Base-by-base conservation (phyloP, 176 grass and related monocot genomes). In the Musa acuminata region DNA sequence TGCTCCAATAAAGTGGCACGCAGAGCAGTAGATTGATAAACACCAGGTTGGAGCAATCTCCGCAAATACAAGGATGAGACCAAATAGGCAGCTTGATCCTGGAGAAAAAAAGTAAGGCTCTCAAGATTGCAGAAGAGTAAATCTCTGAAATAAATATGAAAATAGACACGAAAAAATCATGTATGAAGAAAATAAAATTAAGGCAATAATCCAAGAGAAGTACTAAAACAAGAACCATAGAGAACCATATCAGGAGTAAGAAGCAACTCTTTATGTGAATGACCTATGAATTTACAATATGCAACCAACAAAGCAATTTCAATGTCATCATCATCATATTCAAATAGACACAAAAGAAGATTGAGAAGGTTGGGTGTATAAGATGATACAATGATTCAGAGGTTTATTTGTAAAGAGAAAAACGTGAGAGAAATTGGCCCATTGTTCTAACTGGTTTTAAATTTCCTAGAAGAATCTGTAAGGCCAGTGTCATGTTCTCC, bases 61-160 rank as follows among this genome's bases (percentile, higher is more conserved):
- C 87, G 81, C 82, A 93, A 59, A 93, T 93, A 93, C 80, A 93
- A 91, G 24, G 85, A 90, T 75, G 94, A 98, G 51, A 98, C 83
- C 80, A 98, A 91, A 85, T 73, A 76, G 62, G 84, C 81, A 78
- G 83, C 84, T 22, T 89, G 86, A 11, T 87, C 90, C 94, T 98
- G 78, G 52, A 82, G 80, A 72, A 82, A 4, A 57, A 20, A 68
- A 82, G 51, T 55, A 53, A 52, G 25, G 57, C 57, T 53, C 59
- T 64, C 62, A 53, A 52, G 60, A 64, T 23, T 52, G 20, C n/a
- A 64, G 25, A 55, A 57, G 3, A 25, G 14, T 35, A 55, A 19
- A 21, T 8, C 72, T 74, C 52, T 1, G 13, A 52, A 77, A 24
- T n/a, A 77, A 52, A 77, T 51, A 25, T 77, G 13, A 64, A 64